Conservation (phyloP, 2,329 filamentous ascomycete genomes). For the Colletotrichum eremochloae region DNA sequence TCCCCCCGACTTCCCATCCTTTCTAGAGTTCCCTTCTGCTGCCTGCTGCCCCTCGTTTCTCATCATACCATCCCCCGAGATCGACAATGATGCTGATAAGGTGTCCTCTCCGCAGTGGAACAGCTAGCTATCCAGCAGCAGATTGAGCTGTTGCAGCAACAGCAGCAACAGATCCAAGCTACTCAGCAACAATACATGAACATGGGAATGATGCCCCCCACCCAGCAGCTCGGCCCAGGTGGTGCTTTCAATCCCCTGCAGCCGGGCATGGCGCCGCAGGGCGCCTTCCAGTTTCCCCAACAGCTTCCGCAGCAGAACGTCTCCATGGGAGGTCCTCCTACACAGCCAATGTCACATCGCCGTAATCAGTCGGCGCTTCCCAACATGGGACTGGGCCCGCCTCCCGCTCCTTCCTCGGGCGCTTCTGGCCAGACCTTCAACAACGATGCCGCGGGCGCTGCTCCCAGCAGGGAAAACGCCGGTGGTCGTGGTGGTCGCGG, state of each 20-base stretch:
- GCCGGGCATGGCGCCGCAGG: constrained; percentile 82
- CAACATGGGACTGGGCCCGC: constrained; percentile 89
- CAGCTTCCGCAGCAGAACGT: constrained; percentile 81
- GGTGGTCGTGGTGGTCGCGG: constrained; percentile 79
- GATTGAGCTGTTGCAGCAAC: constrained; percentile 96
- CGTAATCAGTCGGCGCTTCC: constrained; percentile 98
- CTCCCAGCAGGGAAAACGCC: constrained; percentile 75
- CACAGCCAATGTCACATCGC: constrained; percentile 87
- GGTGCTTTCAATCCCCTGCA: constrained; percentile 83
- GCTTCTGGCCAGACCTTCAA: constrained; percentile 83
- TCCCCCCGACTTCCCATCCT: constrained; percentile 29
- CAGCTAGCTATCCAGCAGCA: constrained; percentile 98
- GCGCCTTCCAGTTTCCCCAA: constrained; percentile 89
- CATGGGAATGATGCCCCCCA: constrained; percentile 92
- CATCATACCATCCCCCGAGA: not conserved
- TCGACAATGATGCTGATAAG: constrained; percentile 44
- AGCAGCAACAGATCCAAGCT: constrained; percentile 97
- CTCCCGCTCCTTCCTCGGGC: constrained; percentile 92
- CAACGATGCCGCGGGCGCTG: constrained; percentile 78
- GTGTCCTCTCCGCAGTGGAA: constrained; percentile 76
- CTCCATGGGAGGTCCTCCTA: constrained; percentile 77
- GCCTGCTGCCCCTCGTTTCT: not conserved
- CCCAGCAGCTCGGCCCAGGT: constrained; percentile 79
- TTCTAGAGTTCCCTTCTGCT: constrained; percentile 26
- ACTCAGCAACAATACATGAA: constrained; percentile 98